Base-by-base conservation (phyloP, 768 basidiomycete genomes). In the Tulasnella sp. region DNA sequence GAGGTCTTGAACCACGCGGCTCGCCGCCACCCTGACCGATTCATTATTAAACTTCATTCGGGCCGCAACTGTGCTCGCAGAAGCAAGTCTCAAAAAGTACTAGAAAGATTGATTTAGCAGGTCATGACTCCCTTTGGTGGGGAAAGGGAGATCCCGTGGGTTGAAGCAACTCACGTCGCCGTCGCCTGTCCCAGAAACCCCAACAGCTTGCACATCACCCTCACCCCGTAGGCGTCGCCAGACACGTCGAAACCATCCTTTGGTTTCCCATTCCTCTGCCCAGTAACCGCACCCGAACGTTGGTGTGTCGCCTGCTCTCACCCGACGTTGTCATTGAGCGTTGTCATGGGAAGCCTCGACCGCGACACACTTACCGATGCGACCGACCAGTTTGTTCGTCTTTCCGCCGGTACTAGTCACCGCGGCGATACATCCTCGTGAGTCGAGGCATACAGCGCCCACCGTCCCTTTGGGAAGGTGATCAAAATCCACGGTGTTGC, bases 131-230 rank as follows among this genome's bases (percentile, higher is more conserved):
- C 7, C 7, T 41, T 40, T 26, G 37, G 40, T 22, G 67, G 26
- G 17, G 35, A 69, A 40, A 39, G 39, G 32, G 26, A 6, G 39
- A 35, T 69, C n/a, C 22, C 29, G 41, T 62, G 41, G 74, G n/a
- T 66, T 37, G 62, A 36, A 67, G 26, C 42, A 62, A 80, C 87
- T 73, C 77, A 92, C 90, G 79, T 94, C 92, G 74, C 92, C 92
- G 75, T 93, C 88, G 7, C 92, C 92, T 14, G 92, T 94, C 0
- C 92, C 90, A 36, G 90, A 91, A n/a, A 94, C 81, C 4, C 91
- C 91, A 29, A 94, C 81, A 8, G 87, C 90, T 32, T 76, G 78
- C 35, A 11, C 77, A 75, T 17, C 75, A 74, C 32, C 77, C 74
- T 52, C 81, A 2, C 83, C 79, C 26, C 73, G 78, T 26, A 85